Percentiles rank a stretch among this genome's conserved stretches.
Conservation (phyloP, 176 grass and related monocot genomes). For the Echinochloa phyllopogon region DNA sequence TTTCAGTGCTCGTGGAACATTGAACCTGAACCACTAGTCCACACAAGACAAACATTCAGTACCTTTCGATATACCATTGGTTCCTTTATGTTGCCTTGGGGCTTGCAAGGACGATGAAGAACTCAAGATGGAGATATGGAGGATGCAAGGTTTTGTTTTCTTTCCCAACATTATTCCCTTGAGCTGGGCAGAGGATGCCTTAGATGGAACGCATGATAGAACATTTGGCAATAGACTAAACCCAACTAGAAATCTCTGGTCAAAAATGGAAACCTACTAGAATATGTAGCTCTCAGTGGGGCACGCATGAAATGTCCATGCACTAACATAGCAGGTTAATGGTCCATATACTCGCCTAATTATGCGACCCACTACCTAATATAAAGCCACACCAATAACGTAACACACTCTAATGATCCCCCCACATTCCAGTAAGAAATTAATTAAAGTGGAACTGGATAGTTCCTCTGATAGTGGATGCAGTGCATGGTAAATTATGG, state of each 20-base stretch:
- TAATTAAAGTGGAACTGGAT: slow-evolving; percentile 20
- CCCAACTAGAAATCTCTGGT: slow-evolving; percentile 44
- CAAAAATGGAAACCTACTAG: slow-evolving; percentile 37
- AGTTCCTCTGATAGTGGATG: slow-evolving; percentile 44
- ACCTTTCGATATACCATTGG: not conserved
- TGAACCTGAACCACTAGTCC: slow-evolving; percentile 2
- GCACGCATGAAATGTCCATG: not conserved
- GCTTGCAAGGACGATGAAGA: slow-evolving; percentile 18
- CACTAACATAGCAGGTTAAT: slow-evolving; percentile 42
- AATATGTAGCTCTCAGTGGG: slow-evolving; percentile 25
- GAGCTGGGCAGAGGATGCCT: not conserved
- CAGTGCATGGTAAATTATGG: not conserved
- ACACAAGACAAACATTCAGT: slow-evolving; percentile 27
- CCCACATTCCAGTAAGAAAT: not conserved
- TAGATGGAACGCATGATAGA: slow-evolving; percentile 8
- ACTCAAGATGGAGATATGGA: not conserved
- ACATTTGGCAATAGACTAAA: slow-evolving; percentile 11
- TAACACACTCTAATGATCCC: not conserved
- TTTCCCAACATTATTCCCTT: slow-evolving; percentile 22
- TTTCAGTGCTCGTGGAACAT: slow-evolving; percentile 39
- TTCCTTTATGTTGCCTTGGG: not conserved
- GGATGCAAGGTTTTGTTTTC: slow-evolving; percentile 11
- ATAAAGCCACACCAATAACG: slow-evolving; percentile 42
- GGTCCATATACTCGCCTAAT: slow-evolving; percentile 42
- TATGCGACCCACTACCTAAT: slow-evolving; percentile 54